Base-by-base conservation (phyloP, 768 basidiomycete genomes). In the Steccherinum ochraceum region DNA sequence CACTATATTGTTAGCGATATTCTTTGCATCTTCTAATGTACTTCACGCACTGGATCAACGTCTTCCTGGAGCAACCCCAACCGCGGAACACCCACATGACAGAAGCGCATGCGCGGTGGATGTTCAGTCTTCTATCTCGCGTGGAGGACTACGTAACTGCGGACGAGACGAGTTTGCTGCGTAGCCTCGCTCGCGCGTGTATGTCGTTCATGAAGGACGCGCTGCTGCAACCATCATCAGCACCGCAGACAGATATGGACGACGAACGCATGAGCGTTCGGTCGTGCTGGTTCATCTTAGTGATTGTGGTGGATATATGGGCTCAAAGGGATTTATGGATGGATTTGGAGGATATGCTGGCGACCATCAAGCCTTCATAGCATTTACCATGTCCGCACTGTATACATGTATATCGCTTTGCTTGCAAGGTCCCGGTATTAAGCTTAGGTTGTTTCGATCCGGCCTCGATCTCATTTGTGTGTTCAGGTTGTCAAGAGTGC, bases 11-110 rank as follows among this genome's bases (percentile, higher is more conserved):
- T 25, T 56, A 91, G 89, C 75, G 77, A 59, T 79, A 73, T 64
- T 79, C 86, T 3, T 63, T 91, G 23, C 89, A 89, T 62, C 73
- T 91, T 42, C 66, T 92, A 52, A 89, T 87, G 85, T 90, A 89
- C 64, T 90, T 90, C 64, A 75, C 80, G 16, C 78, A 89, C 59
- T 92, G 89, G 89, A 82, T 89, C 55, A 83, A 83, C 55, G 51
- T 76, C 12, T 74, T 85, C 53, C 63, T 87, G 5, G 73, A 81
- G 43, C 66, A 74, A 42, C 58, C 56, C 3, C 66, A 64, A 4
- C 67, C 72, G 51, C 58, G 69, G 24, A 61, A 62, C 45, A 70
- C 68, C 57, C 62, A 65, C 27, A 74, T 79, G 18, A 77, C 76
- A 12, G 75, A 78, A 56, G 67, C 71, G 27, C 86, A 91, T 59